Percentiles rank a stretch among this genome's conserved stretches.
Evolutionary conservation across 176 grass and related monocot species (phyloP).

Genomic region (Aegilops umbellulata): DNA sequence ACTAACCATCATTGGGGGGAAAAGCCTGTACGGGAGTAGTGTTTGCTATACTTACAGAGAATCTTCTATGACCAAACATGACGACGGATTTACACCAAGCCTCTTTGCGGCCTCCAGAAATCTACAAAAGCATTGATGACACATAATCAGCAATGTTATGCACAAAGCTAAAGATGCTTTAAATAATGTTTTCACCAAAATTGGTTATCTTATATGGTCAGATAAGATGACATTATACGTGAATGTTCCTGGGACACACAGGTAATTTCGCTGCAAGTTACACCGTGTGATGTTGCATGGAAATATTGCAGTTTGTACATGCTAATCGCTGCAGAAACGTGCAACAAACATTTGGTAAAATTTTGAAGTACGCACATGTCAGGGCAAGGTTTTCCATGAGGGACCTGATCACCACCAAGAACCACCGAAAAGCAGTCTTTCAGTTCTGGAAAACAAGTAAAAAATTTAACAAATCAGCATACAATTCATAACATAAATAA

Average conservation of each 20-base stretch:
- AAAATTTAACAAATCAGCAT: background rate
- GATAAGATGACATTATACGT: background rate
- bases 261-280: background rate
- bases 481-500: background rate
- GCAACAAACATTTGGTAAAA: background rate
- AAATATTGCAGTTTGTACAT: background rate
- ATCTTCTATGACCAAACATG: slow-evolving; percentile 83
- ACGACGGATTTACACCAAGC: slow-evolving; percentile 60
- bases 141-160: background rate
- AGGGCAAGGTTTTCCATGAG: slow-evolving; percentile 78
- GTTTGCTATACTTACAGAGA: slow-evolving; percentile 55
- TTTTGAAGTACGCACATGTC: slow-evolving; percentile 56
- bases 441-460: slow-evolving; percentile 51
- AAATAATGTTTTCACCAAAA: background rate
- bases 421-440: slow-evolving; percentile 75
- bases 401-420: slow-evolving; percentile 83
- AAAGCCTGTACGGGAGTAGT: background rate
- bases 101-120: slow-evolving; percentile 76
- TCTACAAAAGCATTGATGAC: slow-evolving; percentile 34
- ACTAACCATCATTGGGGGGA: background rate
- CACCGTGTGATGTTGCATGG: background rate
- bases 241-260: background rate
- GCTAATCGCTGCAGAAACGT: background rate
- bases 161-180: background rate
- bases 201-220: background rate